Conservation (phyloP, 371 early-diverging fungal species). For the Mucor mucedo region DNA sequence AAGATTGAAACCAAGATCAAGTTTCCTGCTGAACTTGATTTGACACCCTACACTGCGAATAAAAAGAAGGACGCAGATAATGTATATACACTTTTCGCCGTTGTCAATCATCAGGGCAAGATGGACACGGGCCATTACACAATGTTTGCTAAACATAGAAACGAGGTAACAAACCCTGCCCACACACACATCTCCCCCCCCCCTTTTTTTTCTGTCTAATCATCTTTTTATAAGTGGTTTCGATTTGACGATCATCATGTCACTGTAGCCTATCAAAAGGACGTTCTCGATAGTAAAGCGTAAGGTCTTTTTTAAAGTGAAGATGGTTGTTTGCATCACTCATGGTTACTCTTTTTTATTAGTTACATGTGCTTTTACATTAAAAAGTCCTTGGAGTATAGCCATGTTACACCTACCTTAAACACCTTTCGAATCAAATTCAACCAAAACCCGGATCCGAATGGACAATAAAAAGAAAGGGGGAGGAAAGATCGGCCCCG, state of each 20-base stretch:
- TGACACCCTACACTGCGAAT: slow-evolving; percentile 86
- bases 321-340: too few relatives aligned
- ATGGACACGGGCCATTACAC: slow-evolving; percentile 96
- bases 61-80: slow-evolving; percentile 51
- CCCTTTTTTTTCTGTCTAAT: background rate
- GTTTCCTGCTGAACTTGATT: slow-evolving; percentile 88
- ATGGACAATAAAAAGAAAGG: background rate
- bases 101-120: slow-evolving; percentile 89
- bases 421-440: too few relatives aligned
- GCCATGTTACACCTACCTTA: too few relatives aligned
- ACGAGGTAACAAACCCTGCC: slow-evolving; percentile 57
- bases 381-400: slow-evolving; percentile 69
- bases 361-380: slow-evolving; percentile 94
- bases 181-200: too few relatives aligned
- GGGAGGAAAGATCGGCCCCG: slow-evolving; percentile 11
- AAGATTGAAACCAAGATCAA: slow-evolving; percentile 90
- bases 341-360: slow-evolving; percentile 8
- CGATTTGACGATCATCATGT: slow-evolving; percentile 89
- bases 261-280: slow-evolving; percentile 69
- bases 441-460: too few relatives aligned
- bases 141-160: slow-evolving; percentile 77
- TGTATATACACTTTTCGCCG: slow-evolving; percentile 87
- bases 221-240: slow-evolving; percentile 75
- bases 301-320: slow-evolving; percentile 50
- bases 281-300: slow-evolving; percentile 80